Base-by-base conservation (phyloP, 495 filamentous ascomycete species). In the Podospora fimiseda region DNA sequence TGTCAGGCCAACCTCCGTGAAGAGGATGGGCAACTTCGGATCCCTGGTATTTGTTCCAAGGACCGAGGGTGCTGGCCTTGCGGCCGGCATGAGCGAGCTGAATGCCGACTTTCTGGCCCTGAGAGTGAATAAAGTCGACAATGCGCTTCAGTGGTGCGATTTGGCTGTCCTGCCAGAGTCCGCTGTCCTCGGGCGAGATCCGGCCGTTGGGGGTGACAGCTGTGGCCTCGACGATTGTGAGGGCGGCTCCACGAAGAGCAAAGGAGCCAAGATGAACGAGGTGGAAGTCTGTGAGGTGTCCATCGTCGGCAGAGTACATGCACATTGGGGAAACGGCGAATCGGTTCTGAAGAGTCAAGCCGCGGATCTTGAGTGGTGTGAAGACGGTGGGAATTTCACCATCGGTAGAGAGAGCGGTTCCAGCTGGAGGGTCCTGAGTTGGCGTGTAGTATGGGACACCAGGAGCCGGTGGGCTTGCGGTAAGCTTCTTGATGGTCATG, bases 71-170 rank as follows among this genome's bases (percentile, higher is more conserved):
- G 57, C 79, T 83, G 1, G 80, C 85, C 66, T 91, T 91, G 40
- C 87, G 76, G 13, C 87, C 87, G 18, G 86, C 85, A 60, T 91
- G 87, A 2, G 71, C 82, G 9, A 91, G 75, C 67, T 91, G 87
- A 55, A 91, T 82, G 13, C 78, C 85, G 33, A 84, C 67, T 61
- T 87, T 82, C 55, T 80, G 80, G 55, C 76, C 75, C 65, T 91
- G 87, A 20, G 72, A 77, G 64, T 81, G 78, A 8, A 76, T 61
- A 48, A 75, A 85, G 54, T 85, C 78, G 39, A 78, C 80, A 37
- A 87, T 74, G 42, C 77, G 77, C 56, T 76, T 74, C 24, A 90
- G 70, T 0, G 76, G 76, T 44, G 77, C 74, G 61, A 88, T 85
- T 56, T 91, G 87, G 51, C 70, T 73, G 64, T 85, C 80, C 49